Evolutionary conservation across 2,329 filamentous ascomycete species (phyloP), one percentile per base, ranked within the genome.

Genomic region (Tolypocladium capitatum): DNA sequence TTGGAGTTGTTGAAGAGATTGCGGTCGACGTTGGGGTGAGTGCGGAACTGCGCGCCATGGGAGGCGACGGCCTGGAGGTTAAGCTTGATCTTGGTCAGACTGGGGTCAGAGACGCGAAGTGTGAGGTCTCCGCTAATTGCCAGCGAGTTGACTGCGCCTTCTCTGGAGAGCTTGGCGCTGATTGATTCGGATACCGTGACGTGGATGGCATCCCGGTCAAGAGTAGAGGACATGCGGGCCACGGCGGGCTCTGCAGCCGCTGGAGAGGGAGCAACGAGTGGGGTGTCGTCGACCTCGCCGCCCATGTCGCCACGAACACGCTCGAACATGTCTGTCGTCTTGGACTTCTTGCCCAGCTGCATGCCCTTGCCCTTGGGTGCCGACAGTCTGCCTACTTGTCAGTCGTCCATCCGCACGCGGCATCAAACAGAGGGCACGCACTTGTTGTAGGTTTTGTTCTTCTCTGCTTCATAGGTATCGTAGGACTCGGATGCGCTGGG

Each of bases 291-390:
- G 34, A 81, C 81, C 61, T 94, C 88, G 34, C 83, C 77, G n/a
- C 89, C 90, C 62, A 97, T 75, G 55, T 97, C 91, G 50, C 86
- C 87, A 55, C 89, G 84, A 32, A 98, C 90, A 60, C 90, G 86
- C 68, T 97, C 91, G 64, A 94, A 97, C 76, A 97, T 95, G 65
- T 94, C 91, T 30, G 86, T 94, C 21, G 87, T 90, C 74, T 97
- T 97, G 51, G 87, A 94, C 72, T 98, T 98, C 75, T 97, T 97
- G 68, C 92, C 92, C 49, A 98, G 75, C 68, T 97, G 91, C 94
- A 98, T 98, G 56, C 92, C 92, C 74, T 98, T 98, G 59, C 88
- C 89, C 69, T 94, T 88, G 50, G 83, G 78, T 45, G 86, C 79
- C 60, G 79, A 63, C 45, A 76, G 34, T 21, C 48, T 46, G 33